Base-by-base conservation (phyloP, 768 basidiomycete species). In the Leccinum longicurvipes region DNA sequence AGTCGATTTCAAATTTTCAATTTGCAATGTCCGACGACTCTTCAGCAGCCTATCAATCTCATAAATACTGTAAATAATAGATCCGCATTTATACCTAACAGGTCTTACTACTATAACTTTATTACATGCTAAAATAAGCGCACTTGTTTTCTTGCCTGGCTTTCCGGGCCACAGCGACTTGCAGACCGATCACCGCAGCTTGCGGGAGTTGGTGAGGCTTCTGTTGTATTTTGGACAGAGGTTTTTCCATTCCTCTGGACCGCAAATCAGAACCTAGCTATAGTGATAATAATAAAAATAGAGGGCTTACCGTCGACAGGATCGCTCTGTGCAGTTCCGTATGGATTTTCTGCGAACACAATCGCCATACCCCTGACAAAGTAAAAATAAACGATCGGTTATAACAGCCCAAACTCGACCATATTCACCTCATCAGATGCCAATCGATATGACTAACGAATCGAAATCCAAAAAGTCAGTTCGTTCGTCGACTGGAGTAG, bases 281-380 rank as follows among this genome's bases (percentile, higher is more conserved):
- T 3, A 14, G 51, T 11, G 15, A 27, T 4, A 9, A n/a, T n/a
- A n/a, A n/a, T n/a, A 25, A 10, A n/a, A n/a, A 39, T 3, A 17
- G 19, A 12, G 17, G 24, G 12, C 45, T 46, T n/a, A 9, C 45
- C 24, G 23, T 46, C 6, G 15, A 46, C 23, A 24, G 45, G 45
- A 17, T 46, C 9, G 15, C 24, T 46, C 14, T 46, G 45, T 15
- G 45, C 45, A 15, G 57, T 60, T 51, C 56, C 75, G 11, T 60
- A 57, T 14, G 71, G 64, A 32, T 68, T 60, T 50, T 73, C 73
- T 19, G 70, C 72, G 34, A 73, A 71, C 17, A 74, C 69, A 15
- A 76, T 64, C 8, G 73, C 74, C 50, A 74, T 67, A 17, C 73
- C 73, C 32, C 74, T 69, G 58, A 75, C n/a, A n/a, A n/a, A n/a